Evolutionary conservation across 192 early-diverging fungal species (phyloP), one percentile per base, ranked within the genome.

Genomic region (Umbelopsis sp.): DNA sequence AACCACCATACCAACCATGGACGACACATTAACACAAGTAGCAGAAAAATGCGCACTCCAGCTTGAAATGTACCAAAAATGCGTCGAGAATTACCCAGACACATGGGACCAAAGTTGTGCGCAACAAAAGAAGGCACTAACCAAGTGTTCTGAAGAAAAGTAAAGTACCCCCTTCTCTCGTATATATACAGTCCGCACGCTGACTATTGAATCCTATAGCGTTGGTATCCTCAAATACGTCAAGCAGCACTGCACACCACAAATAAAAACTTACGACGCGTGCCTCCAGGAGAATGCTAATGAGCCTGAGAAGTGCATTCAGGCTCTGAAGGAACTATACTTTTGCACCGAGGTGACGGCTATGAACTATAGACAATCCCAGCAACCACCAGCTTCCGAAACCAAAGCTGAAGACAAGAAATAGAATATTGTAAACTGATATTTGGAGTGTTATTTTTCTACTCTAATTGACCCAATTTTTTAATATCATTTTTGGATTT

Each of bases 111-210:
- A 82, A n/a, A 78, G 78, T 29, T 88, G 86, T 69, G 68, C 84
- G 17, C 82, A 82, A 45, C 83, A 88, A 70, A 82, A 82, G 53
- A 72, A 81, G 21, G 86, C 86, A 12, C 71, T 88, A 9, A 85
- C 86, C 9, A 81, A 82, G 72, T 88, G 86, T 36, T 88, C 86
- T 22, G 84, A 88, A 54, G 83, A 86, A 70, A 85, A 88, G 86
- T 87, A 84, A 56, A 71, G 32, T 34, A 34, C 29, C 11, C 8
- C 31, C 56, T 16, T 11, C 38, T 11, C 36, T 11, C 5, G 0
- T 5, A 0, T 41, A 11, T 41, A 6, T 11, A 41, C 5, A 41
- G 38, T 41, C 38, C 38, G 38, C 38, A 38, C 56, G 6, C 44
- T 45, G 22, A 51, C 29, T 51, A 6, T 24, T 50, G 24, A 53